Conservation (phyloP, 805 yeast species). For the Yamadazyma tumulicola region DNA sequence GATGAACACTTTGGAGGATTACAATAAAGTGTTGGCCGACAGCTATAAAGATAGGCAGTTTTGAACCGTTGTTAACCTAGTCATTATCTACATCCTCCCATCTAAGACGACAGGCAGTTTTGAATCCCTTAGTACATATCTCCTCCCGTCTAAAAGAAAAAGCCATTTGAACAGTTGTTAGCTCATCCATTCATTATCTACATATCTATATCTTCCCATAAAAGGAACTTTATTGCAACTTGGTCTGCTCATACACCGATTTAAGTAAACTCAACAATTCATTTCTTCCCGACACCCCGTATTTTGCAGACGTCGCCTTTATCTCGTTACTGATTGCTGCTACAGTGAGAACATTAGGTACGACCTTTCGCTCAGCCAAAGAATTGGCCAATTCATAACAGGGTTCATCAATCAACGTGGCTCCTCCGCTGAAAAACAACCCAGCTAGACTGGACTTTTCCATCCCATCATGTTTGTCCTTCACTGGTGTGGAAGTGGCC, state of each 20-base stretch:
- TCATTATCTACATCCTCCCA: too few relatives aligned
- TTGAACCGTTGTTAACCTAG: slow-evolving; percentile 9
- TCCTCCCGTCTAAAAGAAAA: neutral
- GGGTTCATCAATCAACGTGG: slow-evolving; percentile 68
- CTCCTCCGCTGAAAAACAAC: slow-evolving; percentile 60
- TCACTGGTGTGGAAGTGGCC: slow-evolving; percentile 10
- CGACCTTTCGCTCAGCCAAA: slow-evolving; percentile 28
- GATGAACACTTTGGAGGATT: slow-evolving; percentile 48
- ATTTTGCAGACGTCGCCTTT: slow-evolving; percentile 54
- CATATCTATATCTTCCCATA: neutral
- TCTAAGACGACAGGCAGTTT: neutral
- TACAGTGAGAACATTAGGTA: slow-evolving; percentile 55
- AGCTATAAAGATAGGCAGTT: slow-evolving; percentile 49
- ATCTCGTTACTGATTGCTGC: slow-evolving; percentile 47
- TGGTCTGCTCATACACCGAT: neutral
- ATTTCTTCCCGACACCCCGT: slow-evolving; percentile 65
- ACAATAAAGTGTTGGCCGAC: slow-evolving; percentile 49
- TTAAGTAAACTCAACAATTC: slow-evolving; percentile 51
- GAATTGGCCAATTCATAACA: slow-evolving; percentile 52
- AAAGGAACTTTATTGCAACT: too few relatives aligned
- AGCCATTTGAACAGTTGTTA: too few relatives aligned
- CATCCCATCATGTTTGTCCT: slow-evolving; percentile 3
- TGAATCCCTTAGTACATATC: too few relatives aligned
- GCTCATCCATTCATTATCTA: neutral
- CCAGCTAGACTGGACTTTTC: slow-evolving; percentile 6